Evolutionary conservation across 345 rosid species (phyloP), one percentile per base, ranked within the genome.

Genomic region (Eucalyptus curtisii): DNA sequence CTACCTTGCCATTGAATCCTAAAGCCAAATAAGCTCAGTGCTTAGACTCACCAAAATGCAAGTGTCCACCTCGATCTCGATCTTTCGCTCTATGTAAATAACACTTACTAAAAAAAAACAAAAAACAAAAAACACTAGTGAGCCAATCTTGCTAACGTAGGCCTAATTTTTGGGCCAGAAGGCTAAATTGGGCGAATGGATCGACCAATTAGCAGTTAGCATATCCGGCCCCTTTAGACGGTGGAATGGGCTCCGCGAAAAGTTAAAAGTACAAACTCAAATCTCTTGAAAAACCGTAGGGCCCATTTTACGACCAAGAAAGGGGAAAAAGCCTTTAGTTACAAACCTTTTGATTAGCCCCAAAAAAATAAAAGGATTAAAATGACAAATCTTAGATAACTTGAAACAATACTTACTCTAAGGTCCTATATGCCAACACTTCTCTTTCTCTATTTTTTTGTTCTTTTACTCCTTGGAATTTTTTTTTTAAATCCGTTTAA

Each of bases 401-500:
- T 68, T 68, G 42, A 68, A 31, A 68, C 79, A 8, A 31, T 31
- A 37, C 45, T 71, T 71, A 71, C 81, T 71, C 81, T 19, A 52
- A 52, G 57, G 57, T 52, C 20, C 25, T 20, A 52, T 0, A 52
- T 52, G 25, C 10, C 22, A 52, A 20, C 57, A 7, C 24, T 52
- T 52, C 25, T 52, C 57, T 20, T 20, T 20, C 24, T 19, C 25
- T 52, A 52, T 19, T 13, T 52, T 52, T 52, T 52, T 52, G 10
- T 19, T 19, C 4, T 52, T 19, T 19, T 19, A 10, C 2, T 52
- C 57, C 24, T 52, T 2, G 4, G 2, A 52, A 3, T 5, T 0
- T 52, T 17, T 8, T 45, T 45, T 45, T 42, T 42, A 52, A 52
- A 7, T 17, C 0, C 10, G 0, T 1, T 52, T 52, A 8, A 0